Conservation (phyloP, 2,329 filamentous ascomycete species). For the Aspergillus fumigatiaffinis region DNA sequence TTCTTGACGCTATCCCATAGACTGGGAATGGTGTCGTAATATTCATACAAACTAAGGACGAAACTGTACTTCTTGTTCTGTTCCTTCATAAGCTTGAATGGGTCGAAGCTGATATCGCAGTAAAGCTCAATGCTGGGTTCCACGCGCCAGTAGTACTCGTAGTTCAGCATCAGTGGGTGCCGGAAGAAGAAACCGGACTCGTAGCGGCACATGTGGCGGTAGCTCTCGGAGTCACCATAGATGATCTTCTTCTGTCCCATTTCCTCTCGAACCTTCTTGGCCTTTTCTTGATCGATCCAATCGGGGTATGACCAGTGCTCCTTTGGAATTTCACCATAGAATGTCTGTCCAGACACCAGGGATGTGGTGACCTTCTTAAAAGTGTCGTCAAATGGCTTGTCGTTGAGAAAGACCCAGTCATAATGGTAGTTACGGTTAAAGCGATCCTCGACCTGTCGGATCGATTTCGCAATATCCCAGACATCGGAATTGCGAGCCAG, state of each 20-base stretch:
- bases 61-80: constrained; percentile 99
- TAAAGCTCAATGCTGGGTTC: constrained; percentile 95
- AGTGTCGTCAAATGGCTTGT: constrained; percentile 84
- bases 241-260: constrained; percentile 96
- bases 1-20: constrained; percentile 94
- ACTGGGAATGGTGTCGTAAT: constrained; percentile 91
- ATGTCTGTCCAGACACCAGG: constrained; percentile 86
- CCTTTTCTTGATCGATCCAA: constrained; percentile 93
- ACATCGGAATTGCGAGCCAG: constrained; percentile 88
- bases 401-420: constrained; percentile 99
- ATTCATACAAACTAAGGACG: constrained; percentile 91
- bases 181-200: constrained; percentile 99
- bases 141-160: constrained; percentile 99
- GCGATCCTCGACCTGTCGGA: constrained; percentile 93
- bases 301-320: constrained; percentile 98
- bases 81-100: constrained; percentile 94
- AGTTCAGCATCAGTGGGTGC: constrained; percentile 87
- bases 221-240: constrained; percentile 94
- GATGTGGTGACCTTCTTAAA: constrained; percentile 91
- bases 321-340: constrained; percentile 81
- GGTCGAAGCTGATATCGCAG: constrained; percentile 93
- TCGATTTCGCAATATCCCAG: constrained; percentile 95
- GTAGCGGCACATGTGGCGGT: constrained; percentile 99
- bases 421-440: constrained; percentile 98
- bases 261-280: constrained; percentile 82